A percentile compares a stretch with the other conserved stretches of the same genome.
Conservation (phyloP, 495 filamentous ascomycete genomes). For the Cercophora newfieldiana region DNA sequence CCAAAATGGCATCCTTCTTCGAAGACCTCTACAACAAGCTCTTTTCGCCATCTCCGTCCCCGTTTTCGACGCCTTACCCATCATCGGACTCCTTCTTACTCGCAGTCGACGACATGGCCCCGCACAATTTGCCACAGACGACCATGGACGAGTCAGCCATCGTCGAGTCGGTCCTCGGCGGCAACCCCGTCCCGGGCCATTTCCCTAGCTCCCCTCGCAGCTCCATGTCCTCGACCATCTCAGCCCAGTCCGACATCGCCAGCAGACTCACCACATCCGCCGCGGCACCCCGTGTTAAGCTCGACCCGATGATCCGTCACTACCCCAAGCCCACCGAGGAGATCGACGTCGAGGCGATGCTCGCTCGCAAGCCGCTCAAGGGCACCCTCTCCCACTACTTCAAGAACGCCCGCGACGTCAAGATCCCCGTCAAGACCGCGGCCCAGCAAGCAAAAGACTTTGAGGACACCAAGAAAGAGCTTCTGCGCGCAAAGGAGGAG, state of each 20-base stretch:
- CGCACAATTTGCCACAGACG: background rate
- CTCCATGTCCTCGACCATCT: slow-evolving; percentile 19
- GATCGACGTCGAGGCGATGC: slow-evolving; percentile 41
- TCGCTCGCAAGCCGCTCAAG: slow-evolving; percentile 39
- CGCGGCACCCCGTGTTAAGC: slow-evolving; percentile 19
- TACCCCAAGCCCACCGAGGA: slow-evolving; percentile 38
- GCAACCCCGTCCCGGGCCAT: slow-evolving; percentile 14
- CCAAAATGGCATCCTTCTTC: slow-evolving; percentile 15
- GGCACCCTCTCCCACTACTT: slow-evolving; percentile 41
- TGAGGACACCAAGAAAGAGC: slow-evolving; percentile 39
- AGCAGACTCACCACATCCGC: slow-evolving; percentile 15
- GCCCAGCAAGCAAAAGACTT: slow-evolving; percentile 35
- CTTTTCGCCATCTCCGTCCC: background rate
- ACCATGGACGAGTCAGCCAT: slow-evolving; percentile 11
- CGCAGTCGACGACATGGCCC: background rate
- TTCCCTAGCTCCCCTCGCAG: slow-evolving; percentile 19
- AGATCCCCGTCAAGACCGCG: slow-evolving; percentile 10
- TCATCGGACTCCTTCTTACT: background rate
- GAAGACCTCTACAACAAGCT: background rate
- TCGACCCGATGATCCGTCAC: slow-evolving; percentile 30
- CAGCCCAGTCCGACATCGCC: slow-evolving; percentile 9
- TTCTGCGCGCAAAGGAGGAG: slow-evolving; percentile 32
- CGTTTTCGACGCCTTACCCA: background rate
- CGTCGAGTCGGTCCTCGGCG: background rate
- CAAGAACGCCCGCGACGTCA: slow-evolving; percentile 32